Evolutionary conservation across 1,284 basidiomycete genomes (phyloP).

Genomic region (Tylopilus sp.): DNA sequence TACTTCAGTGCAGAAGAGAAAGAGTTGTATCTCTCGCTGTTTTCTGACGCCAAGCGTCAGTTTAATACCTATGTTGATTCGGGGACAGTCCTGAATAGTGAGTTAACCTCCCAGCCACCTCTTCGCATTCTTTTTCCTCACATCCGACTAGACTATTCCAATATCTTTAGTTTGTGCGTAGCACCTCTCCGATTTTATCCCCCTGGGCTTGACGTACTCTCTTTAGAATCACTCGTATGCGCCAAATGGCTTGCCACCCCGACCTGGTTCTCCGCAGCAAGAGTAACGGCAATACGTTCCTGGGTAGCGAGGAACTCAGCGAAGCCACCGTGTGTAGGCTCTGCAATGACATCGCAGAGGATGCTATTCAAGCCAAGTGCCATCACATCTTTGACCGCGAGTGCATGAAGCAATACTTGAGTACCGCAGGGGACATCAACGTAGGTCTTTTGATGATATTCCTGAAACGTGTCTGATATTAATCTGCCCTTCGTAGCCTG

Average conservation of each 20-base stretch:
- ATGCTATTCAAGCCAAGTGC: conserved; percentile 92
- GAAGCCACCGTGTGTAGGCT: conserved; percentile 86
- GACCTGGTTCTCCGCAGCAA: conserved; percentile 93
- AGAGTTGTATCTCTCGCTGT: conserved; percentile 90
- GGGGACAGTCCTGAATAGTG: conserved; percentile 90
- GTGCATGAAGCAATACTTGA: conserved; percentile 93
- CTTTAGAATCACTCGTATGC: conserved; percentile 75
- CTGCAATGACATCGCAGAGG: conserved; percentile 97
- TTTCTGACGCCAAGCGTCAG: conserved; percentile 88
- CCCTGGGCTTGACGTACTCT: neutral
- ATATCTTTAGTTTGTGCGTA: conserved; percentile 82
- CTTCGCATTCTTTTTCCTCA: conserved; percentile 8
- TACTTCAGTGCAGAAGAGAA: conserved; percentile 97
- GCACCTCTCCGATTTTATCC: neutral
- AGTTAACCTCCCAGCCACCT: conserved; percentile 31
- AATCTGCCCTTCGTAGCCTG: conserved; percentile 48
- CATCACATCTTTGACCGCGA: conserved; percentile 91
- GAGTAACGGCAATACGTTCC: conserved; percentile 62
- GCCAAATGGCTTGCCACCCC: conserved; percentile 95
- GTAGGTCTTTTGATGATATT: conserved; percentile 41
- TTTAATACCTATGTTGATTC: conserved; percentile 90
- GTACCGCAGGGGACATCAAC: conserved; percentile 66
- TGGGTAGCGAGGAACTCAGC: conserved; percentile 49
- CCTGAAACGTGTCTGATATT: conserved; percentile 1
- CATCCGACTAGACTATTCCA: conserved; percentile 75